Evolutionary conservation across 805 yeast species (phyloP).

Genomic region (Clavispora santaluciae): DNA sequence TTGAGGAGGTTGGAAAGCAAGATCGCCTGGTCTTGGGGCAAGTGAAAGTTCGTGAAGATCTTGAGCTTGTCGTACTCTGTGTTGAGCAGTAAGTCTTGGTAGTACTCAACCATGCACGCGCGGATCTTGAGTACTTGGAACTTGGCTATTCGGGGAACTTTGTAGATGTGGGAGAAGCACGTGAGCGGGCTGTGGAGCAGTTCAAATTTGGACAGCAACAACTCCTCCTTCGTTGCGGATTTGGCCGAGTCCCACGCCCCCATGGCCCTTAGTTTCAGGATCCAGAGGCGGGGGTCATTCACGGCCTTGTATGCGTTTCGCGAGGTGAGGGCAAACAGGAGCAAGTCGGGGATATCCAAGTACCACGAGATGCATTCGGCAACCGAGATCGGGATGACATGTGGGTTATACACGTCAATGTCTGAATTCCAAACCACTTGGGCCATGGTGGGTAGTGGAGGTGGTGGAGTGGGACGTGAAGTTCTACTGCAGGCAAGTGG

Average conservation of each 20-base stretch:
- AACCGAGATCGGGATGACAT: conserved; percentile 34
- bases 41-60: conserved; percentile 42
- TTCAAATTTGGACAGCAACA: conserved; percentile 5
- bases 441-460: conserved; percentile 26
- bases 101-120: conserved; percentile 37
- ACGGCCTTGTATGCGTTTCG: conserved; percentile 34
- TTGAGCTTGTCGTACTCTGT: conserved; percentile 38
- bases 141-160: conserved; percentile 28
- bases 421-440: conserved; percentile 44
- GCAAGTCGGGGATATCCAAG: conserved; percentile 34
- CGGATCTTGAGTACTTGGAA: conserved; percentile 36
- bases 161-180: conserved; percentile 28
- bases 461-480: not conserved
- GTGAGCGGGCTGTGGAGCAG: conserved; percentile 25
- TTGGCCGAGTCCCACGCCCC: conserved; percentile 32
- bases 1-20: conserved; percentile 37
- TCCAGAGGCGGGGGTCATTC: conserved; percentile 38
- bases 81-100: conserved; percentile 41
- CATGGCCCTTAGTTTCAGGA: conserved; percentile 29
- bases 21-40: conserved; percentile 50
- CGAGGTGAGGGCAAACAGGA: conserved; percentile 35
- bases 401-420: conserved; percentile 38
- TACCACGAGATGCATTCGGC: conserved; percentile 31
- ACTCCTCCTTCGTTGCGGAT: conserved; percentile 3
- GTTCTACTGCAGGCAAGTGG: not conserved